Evolutionary conservation across 2,329 filamentous ascomycete genomes (phyloP), one percentile per base, ranked within the genome.

Genomic region (Trichoderma koningii): DNA sequence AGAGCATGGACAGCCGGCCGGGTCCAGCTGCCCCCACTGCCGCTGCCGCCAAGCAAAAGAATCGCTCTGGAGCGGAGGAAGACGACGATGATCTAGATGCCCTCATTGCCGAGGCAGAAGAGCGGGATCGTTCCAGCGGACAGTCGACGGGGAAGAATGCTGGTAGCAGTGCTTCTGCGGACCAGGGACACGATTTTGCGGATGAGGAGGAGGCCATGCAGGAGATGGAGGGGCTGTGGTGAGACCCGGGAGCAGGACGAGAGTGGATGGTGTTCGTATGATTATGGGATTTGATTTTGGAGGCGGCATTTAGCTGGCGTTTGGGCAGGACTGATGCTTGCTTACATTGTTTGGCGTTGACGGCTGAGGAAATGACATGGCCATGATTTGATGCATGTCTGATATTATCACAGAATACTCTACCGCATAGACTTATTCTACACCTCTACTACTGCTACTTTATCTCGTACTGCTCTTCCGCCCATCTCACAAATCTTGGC

Each of bases 141-240:
- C 50, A 7, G 28, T 61, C 52, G 34, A 38, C 34, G 48, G 63
- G 44, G 59, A 52, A 48, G 15, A 5, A 42, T 23, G 3, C 52
- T 10, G 56, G 38, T n/a, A n/a, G 17, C 5, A 12, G 5, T 15
- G 3, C 30, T 56, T 44, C 15, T 6, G 56, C 17, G 28, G 69
- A 74, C 5, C 52, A 41, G 63, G 14, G 7, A 17, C 73, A 81
- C 42, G 75, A 79, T 26, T 87, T 85, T 73, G 83, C 81, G 1
- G 87, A 88, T 62, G 87, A 89, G 15, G 86, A 89, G 75, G 88
- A 87, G 66, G 87, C 84, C 0, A 88, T 92, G 86, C 85, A 83
- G 44, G 86, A 86, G 68, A 85, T 87, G 82, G 83, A 84, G 47
- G 83, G 80, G 0, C 67, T 85, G 26, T 86, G 82, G 82, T 84